phyloP scores from a whole-genome alignment of 2,329 filamentous ascomycete genomes.

The Decorospora gaudefroyi region DNA sequence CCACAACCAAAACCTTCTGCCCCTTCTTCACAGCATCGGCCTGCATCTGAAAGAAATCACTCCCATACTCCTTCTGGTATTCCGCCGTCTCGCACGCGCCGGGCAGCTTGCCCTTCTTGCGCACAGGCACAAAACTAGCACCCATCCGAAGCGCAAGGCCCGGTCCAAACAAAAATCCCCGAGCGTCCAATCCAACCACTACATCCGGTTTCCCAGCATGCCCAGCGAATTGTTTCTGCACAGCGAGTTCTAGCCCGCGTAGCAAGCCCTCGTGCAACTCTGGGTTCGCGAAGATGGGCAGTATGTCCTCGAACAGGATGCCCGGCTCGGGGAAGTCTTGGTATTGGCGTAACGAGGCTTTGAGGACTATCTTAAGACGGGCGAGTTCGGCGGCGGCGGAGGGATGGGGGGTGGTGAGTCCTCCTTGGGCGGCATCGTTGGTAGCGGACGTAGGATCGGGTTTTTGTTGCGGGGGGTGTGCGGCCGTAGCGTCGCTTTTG shows the following conservation, averaged over 20 bases:
- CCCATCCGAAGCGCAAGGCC: conserved; percentile 81
- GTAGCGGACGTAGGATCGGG: conserved; percentile 44
- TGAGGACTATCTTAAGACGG: conserved; percentile 68
- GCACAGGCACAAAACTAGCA: conserved; percentile 86
- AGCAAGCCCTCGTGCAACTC: conserved; percentile 75
- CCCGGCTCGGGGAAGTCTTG: conserved; percentile 89
- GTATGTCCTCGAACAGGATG: conserved; percentile 96
- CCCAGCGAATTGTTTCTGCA: conserved; percentile 64
- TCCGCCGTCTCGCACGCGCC: conserved; percentile 82
- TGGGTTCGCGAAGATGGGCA: conserved; percentile 87
- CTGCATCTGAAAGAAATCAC: conserved; percentile 97
- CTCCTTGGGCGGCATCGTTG: conserved; percentile 54
- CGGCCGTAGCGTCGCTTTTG: conserved; percentile 34
- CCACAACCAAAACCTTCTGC: conserved; percentile 89
- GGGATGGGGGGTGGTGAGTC: conserved; percentile 56
- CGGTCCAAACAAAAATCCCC: conserved; percentile 94
- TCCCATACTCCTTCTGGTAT: conserved; percentile 95
- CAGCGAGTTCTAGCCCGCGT: conserved; percentile 81
- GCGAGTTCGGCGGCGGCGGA: conserved; percentile 56
- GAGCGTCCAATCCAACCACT: conserved; percentile 88
- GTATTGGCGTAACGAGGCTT: conserved; percentile 77
- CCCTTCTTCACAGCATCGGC: conserved; percentile 79
- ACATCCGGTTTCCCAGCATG: conserved; percentile 70
- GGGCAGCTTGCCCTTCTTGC: conserved; percentile 95
- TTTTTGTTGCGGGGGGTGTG: conserved; percentile 38